Base-by-base conservation (phyloP, 257 asterid genomes). In the Nemophila menziesii region DNA sequence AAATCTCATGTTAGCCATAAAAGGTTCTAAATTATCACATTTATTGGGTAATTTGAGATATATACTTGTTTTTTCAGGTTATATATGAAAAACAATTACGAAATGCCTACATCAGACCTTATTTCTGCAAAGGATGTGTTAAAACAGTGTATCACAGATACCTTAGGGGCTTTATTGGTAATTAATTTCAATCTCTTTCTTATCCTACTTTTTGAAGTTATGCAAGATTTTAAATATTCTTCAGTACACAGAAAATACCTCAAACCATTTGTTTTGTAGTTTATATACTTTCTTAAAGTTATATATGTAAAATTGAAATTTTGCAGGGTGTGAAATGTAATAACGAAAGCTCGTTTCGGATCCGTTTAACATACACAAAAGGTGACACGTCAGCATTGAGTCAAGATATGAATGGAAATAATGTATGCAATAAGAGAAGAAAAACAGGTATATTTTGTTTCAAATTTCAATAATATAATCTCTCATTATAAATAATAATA, bases 401-500 rank as follows among this genome's bases (percentile, higher is more conserved):
- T 12, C 67, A 63, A 45, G 65, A 60, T 33, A 5, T 11, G 19
- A 44, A 39, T 17, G 79, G 72, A 46, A 62, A 46, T 33, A 69
- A 64, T 61, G 93, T 68, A 54, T 60, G 72, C 75, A 70, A 43
- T 63, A 81, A 87, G 64, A 80, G 78, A 67, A 83, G 97, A 58
- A 87, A 83, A 78, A 61, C 57, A 66, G 93, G 93, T 62, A 49
- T 33, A 38, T 24, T 34, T 21, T 33, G 17, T 22, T 51, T 26
- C 13, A 26, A 13, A 17, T 22, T 51, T 26, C 13, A 26, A 13
- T 11, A n/a, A 23, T 40, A 22, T 54, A 6, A 20, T 8, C 13
- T 18, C 22, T 20, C 43, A 20, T 42, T 18, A 33, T 20, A 19
- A 17, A 40, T 14, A 42, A 13, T 20, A 33, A 41, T 37, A 57